Evolutionary conservation across 1,284 basidiomycete genomes (phyloP).

Genomic region (Flammula alnicola): DNA sequence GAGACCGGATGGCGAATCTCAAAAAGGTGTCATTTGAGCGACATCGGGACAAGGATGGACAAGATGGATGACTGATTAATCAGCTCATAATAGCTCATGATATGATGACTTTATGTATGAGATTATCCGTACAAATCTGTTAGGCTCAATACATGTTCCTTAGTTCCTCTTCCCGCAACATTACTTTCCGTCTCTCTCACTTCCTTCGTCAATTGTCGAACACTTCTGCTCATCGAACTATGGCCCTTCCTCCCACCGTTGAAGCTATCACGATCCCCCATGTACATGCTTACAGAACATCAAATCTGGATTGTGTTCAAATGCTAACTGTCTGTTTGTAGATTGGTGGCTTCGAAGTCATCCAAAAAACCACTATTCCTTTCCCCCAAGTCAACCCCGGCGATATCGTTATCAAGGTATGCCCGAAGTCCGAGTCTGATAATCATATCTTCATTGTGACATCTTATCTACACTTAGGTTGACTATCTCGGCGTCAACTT

Average conservation of each 20-base stretch:
- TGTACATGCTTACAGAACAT: conserved; percentile 25
- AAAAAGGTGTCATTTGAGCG: conserved; percentile 20
- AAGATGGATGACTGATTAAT: conserved; percentile 24
- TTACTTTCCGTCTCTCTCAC: conserved; percentile 28
- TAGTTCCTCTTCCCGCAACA: conserved; percentile 20
- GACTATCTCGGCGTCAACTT: conserved; percentile 85
- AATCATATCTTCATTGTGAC: neutral
- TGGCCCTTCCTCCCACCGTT: conserved; percentile 58
- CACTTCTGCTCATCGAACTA: conserved; percentile 31
- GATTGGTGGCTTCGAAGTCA: conserved; percentile 80
- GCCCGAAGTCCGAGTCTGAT: too few species aligned
- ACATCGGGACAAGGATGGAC: too few species aligned
- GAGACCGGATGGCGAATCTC: neutral
- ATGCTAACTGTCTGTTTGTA: conserved; percentile 17
- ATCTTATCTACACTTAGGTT: conserved; percentile 41
- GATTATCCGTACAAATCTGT: conserved; percentile 9
- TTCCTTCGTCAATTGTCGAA: conserved; percentile 36
- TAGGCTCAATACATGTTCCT: neutral
- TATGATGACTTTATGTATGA: conserved; percentile 6
- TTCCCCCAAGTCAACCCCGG: conserved; percentile 63
- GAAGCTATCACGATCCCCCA: conserved; percentile 63
- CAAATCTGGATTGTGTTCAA: too few species aligned
- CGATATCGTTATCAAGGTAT: conserved; percentile 84
- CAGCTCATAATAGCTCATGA: conserved; percentile 10
- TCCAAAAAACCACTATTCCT: conserved; percentile 60